These are phyloP conservation scores for Sporothrix variecibatus DNA, from an alignment of 2,329 filamentous ascomycete genomes.

Conservation along the genomic window DNA sequence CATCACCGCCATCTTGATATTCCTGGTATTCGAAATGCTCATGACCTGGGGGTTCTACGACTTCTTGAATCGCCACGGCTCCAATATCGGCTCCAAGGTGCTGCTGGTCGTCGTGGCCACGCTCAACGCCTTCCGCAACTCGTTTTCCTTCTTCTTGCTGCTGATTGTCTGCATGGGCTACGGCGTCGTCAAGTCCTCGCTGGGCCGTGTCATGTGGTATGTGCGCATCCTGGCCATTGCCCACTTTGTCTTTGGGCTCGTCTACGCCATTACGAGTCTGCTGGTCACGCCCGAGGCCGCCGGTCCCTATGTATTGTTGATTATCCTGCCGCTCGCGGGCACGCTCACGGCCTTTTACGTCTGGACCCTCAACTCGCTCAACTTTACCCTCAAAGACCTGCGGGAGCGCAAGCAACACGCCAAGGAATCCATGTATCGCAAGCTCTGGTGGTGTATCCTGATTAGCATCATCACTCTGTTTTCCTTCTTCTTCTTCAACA, in stretches of 20 bases:
- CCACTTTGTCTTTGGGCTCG: constrained; percentile 92
- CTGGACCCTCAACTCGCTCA: constrained; percentile 96
- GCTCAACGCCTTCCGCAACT: constrained; percentile 90
- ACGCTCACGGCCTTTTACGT: constrained; percentile 97
- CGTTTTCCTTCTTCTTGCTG: constrained; percentile 96
- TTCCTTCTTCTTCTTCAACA: constrained; percentile 98
- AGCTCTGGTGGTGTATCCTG: constrained; percentile 97
- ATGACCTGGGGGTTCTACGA: constrained; percentile 99
- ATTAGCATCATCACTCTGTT: constrained; percentile 93
- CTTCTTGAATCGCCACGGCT: constrained; percentile 87
- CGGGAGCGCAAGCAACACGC: constrained; percentile 88
- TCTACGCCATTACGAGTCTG: constrained; percentile 88
- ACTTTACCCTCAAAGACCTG: constrained; percentile 94
- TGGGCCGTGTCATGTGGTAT: constrained; percentile 92
- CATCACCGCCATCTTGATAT: constrained; percentile 93
- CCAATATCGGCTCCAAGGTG: constrained; percentile 78
- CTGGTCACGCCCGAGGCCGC: constrained; percentile 86
- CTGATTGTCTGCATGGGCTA: constrained; percentile 99
- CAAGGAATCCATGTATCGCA: constrained; percentile 96
- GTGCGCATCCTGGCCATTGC: constrained; percentile 87
- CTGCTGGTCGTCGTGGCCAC: constrained; percentile 90
- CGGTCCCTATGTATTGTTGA: constrained; percentile 83
- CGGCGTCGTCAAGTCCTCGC: constrained; percentile 89
- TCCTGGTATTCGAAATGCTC: constrained; percentile 92
- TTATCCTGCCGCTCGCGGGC: constrained; percentile 87